Evolutionary conservation across 192 early-diverging fungal genomes (phyloP), one percentile per base, ranked within the genome.

Genomic region (Coemansia umbellata): DNA sequence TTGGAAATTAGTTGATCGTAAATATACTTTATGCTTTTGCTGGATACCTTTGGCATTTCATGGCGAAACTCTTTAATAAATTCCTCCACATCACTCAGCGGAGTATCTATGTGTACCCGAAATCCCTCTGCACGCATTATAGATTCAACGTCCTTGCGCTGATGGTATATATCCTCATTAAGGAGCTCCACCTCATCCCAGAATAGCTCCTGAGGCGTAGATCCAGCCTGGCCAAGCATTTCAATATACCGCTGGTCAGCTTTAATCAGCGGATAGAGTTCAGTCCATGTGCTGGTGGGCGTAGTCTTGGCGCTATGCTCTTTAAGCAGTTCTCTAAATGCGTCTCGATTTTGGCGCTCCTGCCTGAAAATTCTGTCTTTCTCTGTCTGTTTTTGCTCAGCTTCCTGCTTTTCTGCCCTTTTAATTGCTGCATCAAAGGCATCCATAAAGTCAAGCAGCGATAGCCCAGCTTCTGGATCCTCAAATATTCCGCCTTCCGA

Each of bases 181-280:
- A 97, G 66, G 19, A 87, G 82, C 50, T 91, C 85, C 10, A 95
- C 62, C 4, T 85, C 52, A 63, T 98, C 96, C 90, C 94, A 95
- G 65, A 95, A 98, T 27, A 98, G 55, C 37, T 98, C 96, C 27
- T 93, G 60, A 1, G 96, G 94, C 6, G 84, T 82, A 3, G 91
- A 92, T 8, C 92, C 93, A 2, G 83, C 69, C 58, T 91, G 84
- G 0, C 91, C 91, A 3, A 98, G 78, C 59, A 93, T 83, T 6
- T 80, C 58, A 1, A 37, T 52, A 48, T 90, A 95, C 15, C 87
- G 72, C 14, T 66, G 48, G 52, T 97, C 91, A 0, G 80, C 69
- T 30, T 85, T 80, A 51, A 95, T 78, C 21, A 78, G 27, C 3
- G 88, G 87, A 55, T 86, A 90, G 7, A 95, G 74, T 33, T 95